Evolutionary conservation across 345 rosid species (phyloP).

Genomic region (Eucalyptus caleyi): DNA sequence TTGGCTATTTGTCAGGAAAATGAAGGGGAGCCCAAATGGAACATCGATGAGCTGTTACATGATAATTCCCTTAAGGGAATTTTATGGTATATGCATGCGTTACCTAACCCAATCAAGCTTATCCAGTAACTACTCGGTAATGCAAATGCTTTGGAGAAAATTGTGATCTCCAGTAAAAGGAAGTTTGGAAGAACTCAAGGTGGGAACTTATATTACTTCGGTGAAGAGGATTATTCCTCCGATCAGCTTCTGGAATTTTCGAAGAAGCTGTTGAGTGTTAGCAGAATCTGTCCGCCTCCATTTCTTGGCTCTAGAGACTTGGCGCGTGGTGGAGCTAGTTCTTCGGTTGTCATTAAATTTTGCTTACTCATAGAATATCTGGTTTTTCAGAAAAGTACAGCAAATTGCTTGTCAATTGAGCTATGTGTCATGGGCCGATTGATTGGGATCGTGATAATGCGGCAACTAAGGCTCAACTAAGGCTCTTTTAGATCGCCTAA

Average conservation of each 20-base stretch:
- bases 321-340: background rate
- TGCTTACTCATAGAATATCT: too few relatives aligned
- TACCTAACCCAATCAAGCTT: background rate
- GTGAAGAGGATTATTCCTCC: background rate
- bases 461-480: too few relatives aligned
- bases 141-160: background rate
- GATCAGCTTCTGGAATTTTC: background rate
- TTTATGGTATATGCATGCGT: background rate
- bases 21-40: background rate
- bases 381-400: background rate
- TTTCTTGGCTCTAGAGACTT: background rate
- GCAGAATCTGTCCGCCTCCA: background rate
- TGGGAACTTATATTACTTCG: rapidly evolving
- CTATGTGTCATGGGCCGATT: background rate
- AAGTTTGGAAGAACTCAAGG: background rate
- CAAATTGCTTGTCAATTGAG: background rate
- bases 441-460: too few relatives aligned
- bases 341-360: background rate
- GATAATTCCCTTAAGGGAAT: background rate
- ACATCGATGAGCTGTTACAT: background rate
- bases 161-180: background rate
- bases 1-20: background rate
- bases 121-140: background rate
- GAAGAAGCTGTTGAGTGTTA: background rate
- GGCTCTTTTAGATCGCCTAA: too few relatives aligned